Percentiles rank a stretch among this genome's conserved stretches.
Conservation (phyloP, 805 yeast genomes). For the Lachancea sp. region DNA sequence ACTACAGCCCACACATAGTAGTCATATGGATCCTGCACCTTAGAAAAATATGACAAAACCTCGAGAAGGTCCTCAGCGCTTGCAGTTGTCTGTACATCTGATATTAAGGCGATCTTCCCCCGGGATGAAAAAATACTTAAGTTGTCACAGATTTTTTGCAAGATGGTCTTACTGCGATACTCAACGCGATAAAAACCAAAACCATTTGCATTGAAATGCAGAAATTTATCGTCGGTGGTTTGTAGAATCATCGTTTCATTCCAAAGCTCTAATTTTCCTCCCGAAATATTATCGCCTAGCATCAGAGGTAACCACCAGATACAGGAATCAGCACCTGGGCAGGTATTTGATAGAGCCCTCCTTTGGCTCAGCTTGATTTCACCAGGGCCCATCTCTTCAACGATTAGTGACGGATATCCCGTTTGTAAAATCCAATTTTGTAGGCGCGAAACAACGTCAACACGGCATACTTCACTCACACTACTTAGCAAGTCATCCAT, state of each 20-base stretch:
- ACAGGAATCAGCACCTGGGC: background rate
- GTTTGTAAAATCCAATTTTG: slow-evolving; percentile 64
- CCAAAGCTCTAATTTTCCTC: slow-evolving; percentile 2
- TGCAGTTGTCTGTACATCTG: slow-evolving; percentile 50
- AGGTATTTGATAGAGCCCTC: slow-evolving; percentile 5
- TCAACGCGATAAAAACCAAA: slow-evolving; percentile 50
- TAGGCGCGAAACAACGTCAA: slow-evolving; percentile 55
- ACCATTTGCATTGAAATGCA: slow-evolving; percentile 46
- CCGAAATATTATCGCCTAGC: slow-evolving; percentile 7
- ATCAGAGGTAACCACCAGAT: slow-evolving; percentile 55
- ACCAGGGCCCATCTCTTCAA: slow-evolving; percentile 33
- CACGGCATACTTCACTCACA: slow-evolving; percentile 54
- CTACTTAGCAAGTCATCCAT: slow-evolving; percentile 70
- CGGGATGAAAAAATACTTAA: slow-evolving; percentile 37
- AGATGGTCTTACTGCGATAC: slow-evolving; percentile 40
- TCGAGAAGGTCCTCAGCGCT: slow-evolving; percentile 32
- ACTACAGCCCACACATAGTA: slow-evolving; percentile 40
- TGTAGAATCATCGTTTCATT: background rate
- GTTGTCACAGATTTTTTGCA: slow-evolving; percentile 36
- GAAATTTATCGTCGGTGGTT: background rate
- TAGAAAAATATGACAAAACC: slow-evolving; percentile 7
- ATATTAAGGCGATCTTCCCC: slow-evolving; percentile 49
- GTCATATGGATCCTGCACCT: slow-evolving; percentile 11
- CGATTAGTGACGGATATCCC: slow-evolving; percentile 67
- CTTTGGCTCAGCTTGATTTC: slow-evolving; percentile 30